Base-by-base conservation (phyloP, 1,284 basidiomycete species). In the Xanthoconium separans region DNA sequence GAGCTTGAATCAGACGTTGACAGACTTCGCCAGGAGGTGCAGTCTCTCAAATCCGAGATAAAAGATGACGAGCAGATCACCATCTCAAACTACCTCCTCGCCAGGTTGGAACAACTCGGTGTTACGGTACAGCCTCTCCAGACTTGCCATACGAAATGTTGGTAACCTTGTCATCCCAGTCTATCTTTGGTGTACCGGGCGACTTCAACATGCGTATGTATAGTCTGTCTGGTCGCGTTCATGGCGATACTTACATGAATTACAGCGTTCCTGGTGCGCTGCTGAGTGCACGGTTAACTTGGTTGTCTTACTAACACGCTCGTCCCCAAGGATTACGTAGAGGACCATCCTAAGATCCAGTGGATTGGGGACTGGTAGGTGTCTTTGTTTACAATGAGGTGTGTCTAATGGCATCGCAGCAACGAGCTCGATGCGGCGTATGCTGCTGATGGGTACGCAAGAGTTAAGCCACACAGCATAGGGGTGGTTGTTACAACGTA, bases 381-480 rank as follows among this genome's bases (percentile, higher is more conserved):
- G 8, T 41, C 33, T 47, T 27, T 5, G 1, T n/a, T 27, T n/a
- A 9, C 6, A n/a, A 20, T 13, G 13, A 34, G 2, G 5, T 59
- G 1, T 20, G 2, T 20, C 47, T 55, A 46, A 66, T 27, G 3
- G 10, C 20, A 6, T 40, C 49, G 16, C 56, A 90, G 91, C 63
- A 94, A 95, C 62, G 92, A 95, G 69, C 77, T 95, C 47, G 92
- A 93, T 60, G 89, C 91, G 0, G 77, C 92, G 0, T 97, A 97
- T 69, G 93, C 93, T n/a, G 91, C 91, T 0, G 95, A 98, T 67
- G 95, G 95, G 20, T 97, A 97, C 66, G 91, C 95, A 30, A 84
- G 95, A 50, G 85, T 94, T 47, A 92, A 92, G 62, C 82, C 81
- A 43, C 74, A 82, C 51, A 82, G 83, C 51, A 73, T 93, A 48